phyloP scores from a whole-genome alignment of 768 basidiomycete genomes.

The Lentinus brumalis region DNA sequence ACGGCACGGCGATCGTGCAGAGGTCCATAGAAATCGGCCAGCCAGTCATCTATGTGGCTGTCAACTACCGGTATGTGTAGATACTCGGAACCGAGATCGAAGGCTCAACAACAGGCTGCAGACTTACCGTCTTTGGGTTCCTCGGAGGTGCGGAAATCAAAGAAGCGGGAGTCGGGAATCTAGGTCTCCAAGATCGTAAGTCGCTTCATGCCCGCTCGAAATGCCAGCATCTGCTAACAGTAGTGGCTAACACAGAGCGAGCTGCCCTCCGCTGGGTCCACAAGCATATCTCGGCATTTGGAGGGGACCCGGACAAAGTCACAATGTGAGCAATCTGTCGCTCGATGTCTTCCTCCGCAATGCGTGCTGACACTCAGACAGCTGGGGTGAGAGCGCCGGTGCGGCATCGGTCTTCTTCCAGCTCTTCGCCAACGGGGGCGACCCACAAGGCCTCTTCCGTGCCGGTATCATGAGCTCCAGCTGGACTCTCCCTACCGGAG shows the following conservation, averaged over 20 bases:
- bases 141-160: slow-evolving; percentile 23
- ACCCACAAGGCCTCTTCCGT: slow-evolving; percentile 23
- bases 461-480: slow-evolving; percentile 23
- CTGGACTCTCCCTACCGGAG: slow-evolving; percentile 1
- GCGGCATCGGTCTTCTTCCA: slow-evolving; percentile 21
- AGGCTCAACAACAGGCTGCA: slow-evolving; percentile 17
- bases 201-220: not conserved
- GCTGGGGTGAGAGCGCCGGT: slow-evolving; percentile 29
- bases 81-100: slow-evolving; percentile 20
- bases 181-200: slow-evolving; percentile 39
- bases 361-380: not conserved
- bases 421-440: slow-evolving; percentile 23
- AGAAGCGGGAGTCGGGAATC: slow-evolving; percentile 30
- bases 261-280: slow-evolving; percentile 41
- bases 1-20: slow-evolving; percentile 50
- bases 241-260: slow-evolving; percentile 31
- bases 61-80: slow-evolving; percentile 46
- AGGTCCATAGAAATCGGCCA: slow-evolving; percentile 45
- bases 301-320: slow-evolving; percentile 47
- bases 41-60: slow-evolving; percentile 54
- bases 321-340: slow-evolving; percentile 23
- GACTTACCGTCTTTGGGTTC: slow-evolving; percentile 24
- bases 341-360: no score
- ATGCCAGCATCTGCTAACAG: not conserved
- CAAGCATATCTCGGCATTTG: slow-evolving; percentile 2